These are phyloP conservation scores for Diaporthe sp. DNA, from an alignment of 2,329 filamentous ascomycete species.

Conservation along the genomic window DNA sequence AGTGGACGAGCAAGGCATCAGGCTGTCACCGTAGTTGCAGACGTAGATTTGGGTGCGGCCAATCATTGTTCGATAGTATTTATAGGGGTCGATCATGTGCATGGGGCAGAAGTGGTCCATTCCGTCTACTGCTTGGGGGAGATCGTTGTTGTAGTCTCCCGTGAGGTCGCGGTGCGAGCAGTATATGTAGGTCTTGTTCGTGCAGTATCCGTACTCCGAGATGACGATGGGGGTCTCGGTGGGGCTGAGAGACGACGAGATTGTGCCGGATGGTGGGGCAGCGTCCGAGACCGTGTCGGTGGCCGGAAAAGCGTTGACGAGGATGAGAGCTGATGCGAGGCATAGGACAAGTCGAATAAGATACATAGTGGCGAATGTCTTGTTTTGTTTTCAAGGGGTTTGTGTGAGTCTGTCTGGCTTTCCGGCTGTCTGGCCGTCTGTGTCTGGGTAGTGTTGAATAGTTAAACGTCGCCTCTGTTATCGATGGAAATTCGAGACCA, in stretches of 20 bases:
- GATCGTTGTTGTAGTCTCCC: not conserved
- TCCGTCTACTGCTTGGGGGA: not conserved
- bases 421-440: not conserved
- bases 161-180: conserved; percentile 1
- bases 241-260: not conserved
- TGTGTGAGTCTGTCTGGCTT: not conserved
- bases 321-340: not conserved
- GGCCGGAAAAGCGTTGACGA: not conserved
- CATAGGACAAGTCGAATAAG: not conserved
- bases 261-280: not conserved
- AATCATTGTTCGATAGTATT: not conserved
- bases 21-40: conserved; percentile 12
- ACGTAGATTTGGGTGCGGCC: not conserved
- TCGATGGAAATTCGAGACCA: not conserved
- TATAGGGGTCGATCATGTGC: not conserved
- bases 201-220: not conserved
- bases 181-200: conserved; percentile 13
- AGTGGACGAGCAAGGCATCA: not conserved
- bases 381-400: not conserved
- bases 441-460: not conserved
- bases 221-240: not conserved
- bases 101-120: not conserved
- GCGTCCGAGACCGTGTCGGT: not conserved
- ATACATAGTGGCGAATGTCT: not conserved
- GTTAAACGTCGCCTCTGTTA: not conserved